Percentiles rank a stretch among this genome's conserved stretches.
These are phyloP conservation scores for Nakazawaea ambrosiae DNA, from an alignment of 805 yeast genomes.

Conservation along the genomic window DNA sequence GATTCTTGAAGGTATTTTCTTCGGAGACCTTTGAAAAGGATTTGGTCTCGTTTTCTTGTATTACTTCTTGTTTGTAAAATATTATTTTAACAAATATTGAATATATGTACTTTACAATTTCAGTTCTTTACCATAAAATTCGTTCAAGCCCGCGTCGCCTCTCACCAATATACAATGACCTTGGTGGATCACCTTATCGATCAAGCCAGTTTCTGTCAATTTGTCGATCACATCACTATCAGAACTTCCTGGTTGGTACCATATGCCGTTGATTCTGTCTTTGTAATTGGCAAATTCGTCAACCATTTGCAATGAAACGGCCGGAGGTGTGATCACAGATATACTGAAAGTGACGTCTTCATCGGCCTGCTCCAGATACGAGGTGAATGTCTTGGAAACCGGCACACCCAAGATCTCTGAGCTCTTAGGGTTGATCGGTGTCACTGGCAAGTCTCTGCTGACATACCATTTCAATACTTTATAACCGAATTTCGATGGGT, in stretches of 20 bases:
- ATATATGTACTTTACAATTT: conserved; percentile 14
- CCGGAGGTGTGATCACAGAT: conserved; percentile 74
- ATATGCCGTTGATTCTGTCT: conserved; percentile 43
- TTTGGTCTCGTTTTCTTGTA: conserved; percentile 20
- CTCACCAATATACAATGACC: conserved; percentile 68
- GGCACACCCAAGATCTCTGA: conserved; percentile 27
- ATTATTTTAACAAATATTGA: conserved; percentile 27
- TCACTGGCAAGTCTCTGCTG: conserved; percentile 45
- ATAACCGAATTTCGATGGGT: conserved; percentile 60
- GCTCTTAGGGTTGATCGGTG: conserved; percentile 59
- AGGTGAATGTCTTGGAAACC: conserved; percentile 9
- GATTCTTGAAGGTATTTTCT: conserved; percentile 59
- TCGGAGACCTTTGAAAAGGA: conserved; percentile 44
- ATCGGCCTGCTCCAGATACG: conserved; percentile 20
- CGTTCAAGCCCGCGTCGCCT: conserved; percentile 43
- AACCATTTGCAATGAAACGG: conserved; percentile 40
- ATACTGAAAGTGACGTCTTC: conserved; percentile 42
- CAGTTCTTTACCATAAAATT: neutral
- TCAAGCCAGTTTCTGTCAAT: conserved; percentile 24
- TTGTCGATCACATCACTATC: conserved; percentile 40
- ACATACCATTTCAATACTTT: conserved; percentile 66
- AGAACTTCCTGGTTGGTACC: conserved; percentile 85
- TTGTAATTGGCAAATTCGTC: conserved; percentile 26
- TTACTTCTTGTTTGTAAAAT: conserved; percentile 23
- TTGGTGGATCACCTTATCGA: conserved; percentile 29